Base-by-base conservation (phyloP, 805 yeast genomes). In the Saccharomycopsis sp. region DNA sequence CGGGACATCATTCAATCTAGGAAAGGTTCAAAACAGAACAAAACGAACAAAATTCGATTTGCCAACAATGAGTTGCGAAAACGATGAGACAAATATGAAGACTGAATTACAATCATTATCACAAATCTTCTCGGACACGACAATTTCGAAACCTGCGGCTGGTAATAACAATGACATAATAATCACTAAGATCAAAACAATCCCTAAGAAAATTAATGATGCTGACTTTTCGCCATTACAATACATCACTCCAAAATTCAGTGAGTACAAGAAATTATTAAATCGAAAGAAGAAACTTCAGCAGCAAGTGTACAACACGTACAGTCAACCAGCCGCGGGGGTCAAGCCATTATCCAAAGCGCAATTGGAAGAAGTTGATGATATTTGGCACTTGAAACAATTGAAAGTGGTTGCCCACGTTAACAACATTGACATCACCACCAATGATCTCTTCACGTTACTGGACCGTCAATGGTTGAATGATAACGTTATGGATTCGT, bases 401-500 rank as follows among this genome's bases (percentile, higher is more conserved):
- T 6, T 23, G 4, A 38, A 39, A 24, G 47, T 66, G 1, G 45
- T 59, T 1, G 53, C 57, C 19, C 60, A 59, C 22, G 58, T 59
- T 7, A 59, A 59, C 29, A 64, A 62, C 34, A 75, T 89, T 35
- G 90, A 84, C 40, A 72, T 89, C 2, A 63, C 65, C 3, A 72
- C 74, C 0, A 64, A 75, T 27, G 98, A 93, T 59, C 61, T 90
- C 44, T 68, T 71, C 37, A 87, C 96, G 0, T 66, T 93, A 27
- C 63, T 71, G 6, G 84, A 81, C 43, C 70, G 81, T 4, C 64
- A 71, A 32, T 93, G 98, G 98, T 70, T 93, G 24, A 93, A 93
- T 59, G 98, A 93, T 61, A 85, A 81, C 36, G 72, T 93, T 3
- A 89, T 93, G 47, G 97, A 93, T 57, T 81, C 79, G 54, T 90